These are phyloP conservation scores for Polygonum aviculare DNA, from an alignment of 148 eudicot species.

Conservation along the genomic window DNA sequence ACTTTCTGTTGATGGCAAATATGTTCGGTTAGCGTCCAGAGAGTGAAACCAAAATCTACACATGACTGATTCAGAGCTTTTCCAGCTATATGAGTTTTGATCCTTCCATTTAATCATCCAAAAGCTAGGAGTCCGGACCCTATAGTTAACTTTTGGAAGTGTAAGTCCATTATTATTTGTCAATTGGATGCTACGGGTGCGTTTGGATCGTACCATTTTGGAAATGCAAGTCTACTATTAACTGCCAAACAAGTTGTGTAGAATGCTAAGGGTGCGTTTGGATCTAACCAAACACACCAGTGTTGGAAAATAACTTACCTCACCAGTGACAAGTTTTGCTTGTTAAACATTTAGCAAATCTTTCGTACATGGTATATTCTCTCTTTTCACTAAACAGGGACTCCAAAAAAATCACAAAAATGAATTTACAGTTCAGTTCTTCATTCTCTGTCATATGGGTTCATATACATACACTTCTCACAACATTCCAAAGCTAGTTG, in stretches of 20 bases:
- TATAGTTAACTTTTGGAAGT: not conserved
- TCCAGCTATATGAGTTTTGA: not conserved
- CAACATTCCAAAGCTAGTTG: slow-evolving; percentile 1
- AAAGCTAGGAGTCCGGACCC: not conserved
- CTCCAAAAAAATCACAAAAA: not conserved
- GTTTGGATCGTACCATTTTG: too few species aligned
- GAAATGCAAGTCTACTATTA: too few species aligned
- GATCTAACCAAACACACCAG: too few species aligned
- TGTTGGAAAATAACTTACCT: too few species aligned
- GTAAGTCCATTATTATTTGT: not conserved
- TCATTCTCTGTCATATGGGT: not conserved
- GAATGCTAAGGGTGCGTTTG: too few species aligned
- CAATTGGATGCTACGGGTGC: too few species aligned
- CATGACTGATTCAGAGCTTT: not conserved
- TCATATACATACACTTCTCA: not conserved
- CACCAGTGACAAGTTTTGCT: too few species aligned
- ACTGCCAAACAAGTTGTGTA: too few species aligned
- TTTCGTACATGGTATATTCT: not conserved
- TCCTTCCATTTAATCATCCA: not conserved
- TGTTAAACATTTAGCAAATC: too few species aligned
- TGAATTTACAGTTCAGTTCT: not conserved
- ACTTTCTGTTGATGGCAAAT: slow-evolving; percentile 53
- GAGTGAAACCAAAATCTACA: not conserved
- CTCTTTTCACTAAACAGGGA: not conserved
- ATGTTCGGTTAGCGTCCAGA: slow-evolving; percentile 31